phyloP scores from a whole-genome alignment of 495 filamentous ascomycete species.

The Aspergillus wentii region DNA sequence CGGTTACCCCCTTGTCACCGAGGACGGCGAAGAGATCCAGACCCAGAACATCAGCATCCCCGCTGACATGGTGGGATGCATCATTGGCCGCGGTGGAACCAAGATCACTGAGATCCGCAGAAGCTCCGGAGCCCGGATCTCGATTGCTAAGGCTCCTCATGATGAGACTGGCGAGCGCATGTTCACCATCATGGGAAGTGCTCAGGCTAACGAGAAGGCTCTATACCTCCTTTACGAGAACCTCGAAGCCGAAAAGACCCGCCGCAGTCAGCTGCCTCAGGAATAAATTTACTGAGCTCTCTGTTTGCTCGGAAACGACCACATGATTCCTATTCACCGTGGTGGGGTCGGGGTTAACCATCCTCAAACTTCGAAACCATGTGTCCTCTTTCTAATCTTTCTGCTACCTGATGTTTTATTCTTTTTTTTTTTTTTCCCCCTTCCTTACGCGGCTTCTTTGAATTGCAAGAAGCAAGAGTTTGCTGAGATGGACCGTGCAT shows the following conservation, averaged over 20 bases:
- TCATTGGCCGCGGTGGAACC: constrained; percentile 87
- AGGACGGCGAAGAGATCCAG: constrained; percentile 95
- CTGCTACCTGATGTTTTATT: constrained; percentile 29
- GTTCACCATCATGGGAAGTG: constrained; percentile 98
- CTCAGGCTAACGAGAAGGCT: constrained; percentile 87
- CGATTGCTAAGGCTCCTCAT: constrained; percentile 95
- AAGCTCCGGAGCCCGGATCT: constrained; percentile 92
- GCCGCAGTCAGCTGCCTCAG: constrained; percentile 75
- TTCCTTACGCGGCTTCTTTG: constrained; percentile 53
- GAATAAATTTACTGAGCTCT: constrained; percentile 46
- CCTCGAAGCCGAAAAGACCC: constrained; percentile 96
- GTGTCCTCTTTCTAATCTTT: constrained; percentile 27
- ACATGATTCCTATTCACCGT: too few relatives aligned
- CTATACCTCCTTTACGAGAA: constrained; percentile 97
- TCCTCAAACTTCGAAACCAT: too few relatives aligned
- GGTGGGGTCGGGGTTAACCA: too few relatives aligned
- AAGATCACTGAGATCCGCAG: constrained; percentile 99
- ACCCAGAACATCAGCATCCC: constrained; percentile 99
- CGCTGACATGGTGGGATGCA: constrained; percentile 98
- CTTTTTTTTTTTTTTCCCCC: constrained; percentile 48
- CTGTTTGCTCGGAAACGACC: too few relatives aligned
- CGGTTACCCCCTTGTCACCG: constrained; percentile 77
- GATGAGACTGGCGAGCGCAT: constrained; percentile 97
- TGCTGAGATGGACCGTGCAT: constrained; percentile 23
- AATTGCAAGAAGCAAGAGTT: constrained; percentile 34